Evolutionary conservation across 2,329 filamentous ascomycete genomes (phyloP), one percentile per base, ranked within the genome.

Genomic region (Claviceps arundinis): DNA sequence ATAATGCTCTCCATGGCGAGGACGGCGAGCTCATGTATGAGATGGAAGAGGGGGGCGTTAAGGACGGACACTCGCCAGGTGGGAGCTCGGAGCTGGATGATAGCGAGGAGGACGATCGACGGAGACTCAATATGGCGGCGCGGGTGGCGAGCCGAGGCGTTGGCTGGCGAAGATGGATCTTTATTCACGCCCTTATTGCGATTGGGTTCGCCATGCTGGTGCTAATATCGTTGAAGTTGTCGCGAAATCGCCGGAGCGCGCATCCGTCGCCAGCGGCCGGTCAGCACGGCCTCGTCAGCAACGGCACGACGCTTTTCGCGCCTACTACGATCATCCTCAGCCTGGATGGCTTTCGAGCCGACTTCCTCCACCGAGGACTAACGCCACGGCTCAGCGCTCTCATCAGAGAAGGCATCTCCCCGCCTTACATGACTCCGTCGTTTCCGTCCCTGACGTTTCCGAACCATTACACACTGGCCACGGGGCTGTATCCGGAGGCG

Each of bases 371-470:
- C 56, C 82, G 89, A 14, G 85, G 84, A 0, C 70, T 97, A 37
- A 96, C 91, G 1, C 93, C 91, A 1, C 82, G 84, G 2, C 73
- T 98, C 8, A 87, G 82, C 59, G 76, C 82, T 2, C 85, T 98
- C 57, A 74, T 95, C 56, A 78, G 80, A 55, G 81, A 89, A 57
- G 93, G 93, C 34, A 82, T 97, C 11, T 95, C 90, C 5, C 91
- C 93, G 2, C 77, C 82, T 57, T 96, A 91, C 68, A 96, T 98
- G 89, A 77, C 81, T 6, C 93, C 93, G 0, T 94, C 89, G 41
- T 98, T 98, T 58, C 93, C 93, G 0, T 95, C 88, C 22, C 88
- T 98, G 46, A 98, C 93, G 0, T 98, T 98, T 61, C 93, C 93
- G 13, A 91, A 97, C 60, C 93, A 97, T 66, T 96, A 91, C 66